Conservation (phyloP, 1,284 basidiomycete species). For the Sparassis latifolia region DNA sequence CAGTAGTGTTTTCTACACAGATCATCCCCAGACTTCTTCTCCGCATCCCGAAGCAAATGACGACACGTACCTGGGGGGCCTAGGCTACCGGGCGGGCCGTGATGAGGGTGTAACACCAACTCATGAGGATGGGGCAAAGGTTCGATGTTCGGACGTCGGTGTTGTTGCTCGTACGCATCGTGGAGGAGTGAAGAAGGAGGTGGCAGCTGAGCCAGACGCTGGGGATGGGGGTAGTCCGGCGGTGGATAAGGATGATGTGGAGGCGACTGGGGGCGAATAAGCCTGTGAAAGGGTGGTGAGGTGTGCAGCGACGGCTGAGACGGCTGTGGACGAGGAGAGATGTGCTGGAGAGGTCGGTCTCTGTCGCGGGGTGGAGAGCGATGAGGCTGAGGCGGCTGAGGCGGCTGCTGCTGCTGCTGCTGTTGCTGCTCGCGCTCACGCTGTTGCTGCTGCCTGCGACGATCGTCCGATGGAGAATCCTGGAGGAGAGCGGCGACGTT, state of each 20-base stretch:
- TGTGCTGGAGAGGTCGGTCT: slow-evolving; percentile 13
- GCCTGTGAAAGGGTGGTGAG: slow-evolving; percentile 14
- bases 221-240: slow-evolving; percentile 10
- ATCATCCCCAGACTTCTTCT: no score
- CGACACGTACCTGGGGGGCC: slow-evolving; percentile 1
- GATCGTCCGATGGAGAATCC: slow-evolving; percentile 57
- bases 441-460: slow-evolving; percentile 20
- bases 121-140: slow-evolving; percentile 15
- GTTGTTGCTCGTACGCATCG: slow-evolving; percentile 18
- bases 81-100: neutral
- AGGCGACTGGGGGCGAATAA: slow-evolving; percentile 16
- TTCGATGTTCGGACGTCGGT: slow-evolving; percentile 14
- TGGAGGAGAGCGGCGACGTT: slow-evolving; percentile 67
- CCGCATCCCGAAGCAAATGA: no score
- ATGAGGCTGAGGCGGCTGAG: slow-evolving; percentile 13
- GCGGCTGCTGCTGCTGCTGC: slow-evolving; percentile 11
- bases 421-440: slow-evolving; percentile 17
- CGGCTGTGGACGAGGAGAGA: slow-evolving; percentile 10
- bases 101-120: slow-evolving; percentile 5
- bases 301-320: slow-evolving; percentile 12
- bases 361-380: slow-evolving; percentile 16
- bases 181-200: slow-evolving; percentile 15
- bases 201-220: slow-evolving; percentile 13
- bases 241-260: slow-evolving; percentile 15
- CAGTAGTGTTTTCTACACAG: no score